A percentile compares a stretch with the other conserved stretches of the same genome.
These are phyloP conservation scores for Trichoderma sp. DNA, from an alignment of 2,329 filamentous ascomycete species.

Conservation along the genomic window DNA sequence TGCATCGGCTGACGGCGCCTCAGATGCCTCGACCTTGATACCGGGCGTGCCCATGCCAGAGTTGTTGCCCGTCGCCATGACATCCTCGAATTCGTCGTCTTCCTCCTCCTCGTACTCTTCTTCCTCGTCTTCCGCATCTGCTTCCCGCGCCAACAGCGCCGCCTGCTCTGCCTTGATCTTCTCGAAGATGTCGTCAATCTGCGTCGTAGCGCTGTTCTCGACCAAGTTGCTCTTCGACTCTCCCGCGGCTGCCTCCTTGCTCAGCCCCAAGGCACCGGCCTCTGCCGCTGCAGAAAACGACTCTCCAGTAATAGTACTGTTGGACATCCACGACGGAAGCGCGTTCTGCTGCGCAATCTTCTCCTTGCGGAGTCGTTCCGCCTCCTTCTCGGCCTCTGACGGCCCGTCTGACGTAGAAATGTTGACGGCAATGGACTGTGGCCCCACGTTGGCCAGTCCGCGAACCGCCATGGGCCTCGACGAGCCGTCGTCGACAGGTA, in stretches of 20 bases:
- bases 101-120: conserved; percentile 45
- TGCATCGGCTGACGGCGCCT: conserved; percentile 30
- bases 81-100: conserved; percentile 54
- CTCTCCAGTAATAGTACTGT: conserved; percentile 67
- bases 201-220: conserved; percentile 56
- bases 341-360: conserved; percentile 69
- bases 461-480: conserved; percentile 68
- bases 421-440: conserved; percentile 69
- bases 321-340: conserved; percentile 70
- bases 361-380: conserved; percentile 66
- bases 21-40: conserved; percentile 43
- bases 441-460: conserved; percentile 66
- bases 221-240: conserved; percentile 45
- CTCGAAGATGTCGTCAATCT: conserved; percentile 69
- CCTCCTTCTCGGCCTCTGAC: conserved; percentile 66
- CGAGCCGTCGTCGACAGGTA: conserved; percentile 56
- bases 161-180: conserved; percentile 64
- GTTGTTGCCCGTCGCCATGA: conserved; percentile 44
- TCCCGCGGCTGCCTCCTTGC: conserved; percentile 51
- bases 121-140: conserved; percentile 40
- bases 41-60: conserved; percentile 41
- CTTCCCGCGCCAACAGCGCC: conserved; percentile 41
- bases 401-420: conserved; percentile 68
- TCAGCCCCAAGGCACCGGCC: conserved; percentile 35
- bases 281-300: conserved; percentile 50